A percentile compares a stretch with the other conserved stretches of the same genome.
These are phyloP conservation scores for Verticillium longisporum DNA, from an alignment of 2,329 filamentous ascomycete species.

Conservation along the genomic window DNA sequence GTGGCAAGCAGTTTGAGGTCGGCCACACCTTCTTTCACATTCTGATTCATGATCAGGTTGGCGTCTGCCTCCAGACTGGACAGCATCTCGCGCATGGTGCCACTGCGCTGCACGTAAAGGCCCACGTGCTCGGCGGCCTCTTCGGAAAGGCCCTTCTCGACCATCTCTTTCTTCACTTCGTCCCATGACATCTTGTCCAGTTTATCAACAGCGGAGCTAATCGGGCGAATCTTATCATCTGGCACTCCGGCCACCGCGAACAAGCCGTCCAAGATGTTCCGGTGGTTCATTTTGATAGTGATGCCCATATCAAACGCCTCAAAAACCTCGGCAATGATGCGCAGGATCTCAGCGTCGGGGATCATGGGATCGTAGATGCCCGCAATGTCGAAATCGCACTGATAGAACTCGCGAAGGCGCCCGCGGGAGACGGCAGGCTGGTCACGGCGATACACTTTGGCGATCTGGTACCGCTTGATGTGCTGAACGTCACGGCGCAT, in stretches of 20 bases:
- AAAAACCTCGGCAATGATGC: conserved; percentile 80
- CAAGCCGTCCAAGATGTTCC: conserved; percentile 85
- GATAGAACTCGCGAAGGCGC: conserved; percentile 91
- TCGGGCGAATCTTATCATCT: conserved; percentile 74
- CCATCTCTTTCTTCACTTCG: conserved; percentile 88
- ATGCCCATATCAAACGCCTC: conserved; percentile 66
- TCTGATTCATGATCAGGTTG: conserved; percentile 60
- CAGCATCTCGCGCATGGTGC: conserved; percentile 65
- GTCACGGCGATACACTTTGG: conserved; percentile 58
- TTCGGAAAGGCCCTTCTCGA: conserved; percentile 74
- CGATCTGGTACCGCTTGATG: conserved; percentile 92
- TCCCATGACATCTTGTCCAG: conserved; percentile 87
- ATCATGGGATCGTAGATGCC: conserved; percentile 84
- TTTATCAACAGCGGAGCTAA: conserved; percentile 91
- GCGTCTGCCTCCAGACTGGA: conserved; percentile 61
- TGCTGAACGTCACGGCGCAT: conserved; percentile 77
- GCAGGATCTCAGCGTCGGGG: conserved; percentile 81
- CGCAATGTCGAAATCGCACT: conserved; percentile 94
- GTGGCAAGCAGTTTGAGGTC: conserved; percentile 76
- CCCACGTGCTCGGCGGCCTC: conserved; percentile 82
- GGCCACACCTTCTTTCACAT: conserved; percentile 69
- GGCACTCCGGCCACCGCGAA: conserved; percentile 91
- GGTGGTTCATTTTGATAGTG: conserved; percentile 90
- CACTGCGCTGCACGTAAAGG: conserved; percentile 69
- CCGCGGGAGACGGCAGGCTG: conserved; percentile 38